Evolutionary conservation across 306 rosid species (phyloP), one percentile per base, ranked within the genome.

Genomic region (Purshia tridentata): DNA sequence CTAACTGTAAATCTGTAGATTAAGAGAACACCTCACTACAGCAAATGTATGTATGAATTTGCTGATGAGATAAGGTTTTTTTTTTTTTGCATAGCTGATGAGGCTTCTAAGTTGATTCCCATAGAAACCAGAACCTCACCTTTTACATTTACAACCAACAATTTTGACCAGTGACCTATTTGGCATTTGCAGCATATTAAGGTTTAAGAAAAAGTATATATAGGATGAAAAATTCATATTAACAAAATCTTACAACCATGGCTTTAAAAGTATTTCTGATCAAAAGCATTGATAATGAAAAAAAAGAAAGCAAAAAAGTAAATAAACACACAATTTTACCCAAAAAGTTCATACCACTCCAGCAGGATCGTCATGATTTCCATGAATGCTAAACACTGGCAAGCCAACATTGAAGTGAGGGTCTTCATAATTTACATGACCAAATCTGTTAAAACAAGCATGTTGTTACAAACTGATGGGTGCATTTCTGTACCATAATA

Each of bases 351-450:
- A 85, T 93, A 93, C 98, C 96, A 94, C 97, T 83, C 98, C 98
- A 47, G 97, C 98, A 13, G 98, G 98, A 83, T 94, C 98, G 9
- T 94, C 98, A 42, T 94, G 98, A 76, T 94, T 94, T 77, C 98
- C 98, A 77, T 94, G 98, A 84, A 94, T 94, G 52, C 92, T 91
- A 86, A 94, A 94, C 4, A 94, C 97, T 42, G 98, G 98, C 85
- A 94, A 84, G 58, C 98, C 98, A 72, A 94, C 92, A 74, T 94
- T 94, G 81, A 91, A 94, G 81, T 94, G 91, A 65, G 98, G 97
- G 76, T 94, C 98, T 83, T 94, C 98, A 70, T 91, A 94, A 80
- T 94, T 94, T 48, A 94, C 98, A 80, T 89, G 97, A 69, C 98
- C 98, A 77, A 94, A 94, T 75, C 98, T 94, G 87, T 79, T 57